Conservation (phyloP, 176 grass and related monocot genomes). For the Carex kokanica region DNA sequence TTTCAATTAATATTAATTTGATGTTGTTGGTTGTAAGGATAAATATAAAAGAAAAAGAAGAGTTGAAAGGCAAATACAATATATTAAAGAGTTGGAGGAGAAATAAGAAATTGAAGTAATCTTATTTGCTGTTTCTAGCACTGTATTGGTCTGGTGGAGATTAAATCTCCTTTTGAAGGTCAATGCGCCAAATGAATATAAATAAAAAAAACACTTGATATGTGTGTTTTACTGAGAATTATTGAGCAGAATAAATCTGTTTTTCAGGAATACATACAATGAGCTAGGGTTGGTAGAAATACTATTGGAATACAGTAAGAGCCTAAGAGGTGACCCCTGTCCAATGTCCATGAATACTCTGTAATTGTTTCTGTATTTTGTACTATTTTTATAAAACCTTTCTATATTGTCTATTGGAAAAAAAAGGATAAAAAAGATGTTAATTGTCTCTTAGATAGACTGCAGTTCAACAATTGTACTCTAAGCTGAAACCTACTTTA, state of each 20-base stretch:
- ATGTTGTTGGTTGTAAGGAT: no score
- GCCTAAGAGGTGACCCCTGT: not conserved
- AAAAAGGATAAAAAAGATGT: not conserved
- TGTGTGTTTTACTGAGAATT: not conserved
- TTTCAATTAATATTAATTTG: no score
- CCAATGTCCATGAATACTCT: not conserved
- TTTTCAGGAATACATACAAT: not conserved
- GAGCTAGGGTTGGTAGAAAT: not conserved
- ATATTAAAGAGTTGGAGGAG: no score
- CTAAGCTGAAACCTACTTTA: constrained; percentile 30
- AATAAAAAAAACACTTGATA: not conserved
- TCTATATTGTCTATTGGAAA: not conserved
- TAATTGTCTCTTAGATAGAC: constrained; percentile 1
- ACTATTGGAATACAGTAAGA: not conserved
- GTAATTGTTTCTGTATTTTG: not conserved
- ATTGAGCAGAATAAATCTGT: not conserved
- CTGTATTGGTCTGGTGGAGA: no score
- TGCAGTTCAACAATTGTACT: not conserved
- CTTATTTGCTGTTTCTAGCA: no score
- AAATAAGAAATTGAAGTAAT: no score
- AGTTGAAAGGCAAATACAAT: no score
- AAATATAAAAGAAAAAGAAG: no score
- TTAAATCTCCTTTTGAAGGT: not conserved
- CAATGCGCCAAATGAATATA: not conserved
- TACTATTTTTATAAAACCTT: not conserved